These are phyloP conservation scores for Hericium alpestre DNA, from an alignment of 768 basidiomycete species.

Conservation along the genomic window DNA sequence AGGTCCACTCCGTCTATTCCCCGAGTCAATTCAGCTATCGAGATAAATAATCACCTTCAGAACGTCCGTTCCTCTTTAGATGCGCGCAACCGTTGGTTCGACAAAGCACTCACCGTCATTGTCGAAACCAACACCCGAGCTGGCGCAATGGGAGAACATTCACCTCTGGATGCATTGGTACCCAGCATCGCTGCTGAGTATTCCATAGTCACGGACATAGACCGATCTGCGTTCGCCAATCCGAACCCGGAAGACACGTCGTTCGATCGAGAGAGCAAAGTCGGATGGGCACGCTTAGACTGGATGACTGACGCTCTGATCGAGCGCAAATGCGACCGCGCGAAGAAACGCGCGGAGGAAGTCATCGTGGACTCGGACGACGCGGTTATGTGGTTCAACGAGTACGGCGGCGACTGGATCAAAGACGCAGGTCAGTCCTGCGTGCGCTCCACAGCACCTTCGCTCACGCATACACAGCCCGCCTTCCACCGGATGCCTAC, in stretches of 20 bases:
- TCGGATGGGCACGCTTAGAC: conserved; percentile 53
- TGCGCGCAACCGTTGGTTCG: conserved; percentile 77
- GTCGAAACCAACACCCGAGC: conserved; percentile 81
- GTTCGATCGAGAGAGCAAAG: conserved; percentile 5
- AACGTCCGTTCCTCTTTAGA: conserved; percentile 57
- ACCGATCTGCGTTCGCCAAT: conserved; percentile 30
- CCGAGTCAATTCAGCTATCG: conserved; percentile 12
- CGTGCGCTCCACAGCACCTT: not conserved
- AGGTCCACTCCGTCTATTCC: not conserved
- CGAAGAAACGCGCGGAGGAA: conserved; percentile 41
- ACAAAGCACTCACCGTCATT: conserved; percentile 75
- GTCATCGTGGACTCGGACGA: conserved; percentile 76
- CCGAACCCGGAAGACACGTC: conserved; percentile 10
- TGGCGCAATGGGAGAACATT: conserved; percentile 85
- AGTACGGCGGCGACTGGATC: conserved; percentile 85
- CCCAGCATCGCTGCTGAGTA: conserved; percentile 84
- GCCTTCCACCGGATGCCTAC: conserved; percentile 67
- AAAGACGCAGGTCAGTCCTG: conserved; percentile 47
- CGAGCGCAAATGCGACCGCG: conserved; percentile 43
- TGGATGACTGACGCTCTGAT: conserved; percentile 64
- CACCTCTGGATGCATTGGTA: conserved; percentile 80
- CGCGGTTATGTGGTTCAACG: conserved; percentile 70
- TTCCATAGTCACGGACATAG: conserved; percentile 59
- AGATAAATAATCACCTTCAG: conserved; percentile 66
- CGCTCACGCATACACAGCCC: conserved; percentile 25